These are phyloP conservation scores for Funneliformis geosporum DNA, from an alignment of 192 early-diverging fungal genomes.

Conservation along the genomic window DNA sequence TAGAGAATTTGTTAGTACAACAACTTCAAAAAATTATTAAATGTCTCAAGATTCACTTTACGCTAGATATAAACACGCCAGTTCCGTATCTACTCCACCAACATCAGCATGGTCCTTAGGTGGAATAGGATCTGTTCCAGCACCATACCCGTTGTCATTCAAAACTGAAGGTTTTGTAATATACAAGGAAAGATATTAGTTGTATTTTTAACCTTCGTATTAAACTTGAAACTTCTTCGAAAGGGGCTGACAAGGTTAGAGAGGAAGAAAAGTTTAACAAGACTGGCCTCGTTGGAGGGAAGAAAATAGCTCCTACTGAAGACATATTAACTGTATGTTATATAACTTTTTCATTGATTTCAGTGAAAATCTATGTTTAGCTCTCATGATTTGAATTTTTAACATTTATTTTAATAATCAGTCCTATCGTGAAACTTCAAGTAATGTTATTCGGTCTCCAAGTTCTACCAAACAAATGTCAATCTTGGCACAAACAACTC, in stretches of 20 bases:
- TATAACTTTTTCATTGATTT: neutral
- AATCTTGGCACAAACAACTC: conserved; percentile 28
- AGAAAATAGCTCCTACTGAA: neutral
- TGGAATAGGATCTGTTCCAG: neutral
- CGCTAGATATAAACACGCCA: conserved; percentile 4
- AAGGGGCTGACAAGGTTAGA: neutral
- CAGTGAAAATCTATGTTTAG: neutral
- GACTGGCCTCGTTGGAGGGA: neutral
- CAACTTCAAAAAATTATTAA: neutral
- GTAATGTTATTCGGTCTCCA: neutral
- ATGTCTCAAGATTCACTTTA: conserved; percentile 25
- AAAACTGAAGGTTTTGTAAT: conserved; percentile 3
- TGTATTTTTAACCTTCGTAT: neutral
- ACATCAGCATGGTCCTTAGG: conserved; percentile 19
- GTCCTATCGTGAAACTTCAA: conserved; percentile 1
- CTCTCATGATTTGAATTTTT: neutral
- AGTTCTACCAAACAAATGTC: neutral
- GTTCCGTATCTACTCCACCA: conserved; percentile 8
- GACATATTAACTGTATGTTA: neutral
- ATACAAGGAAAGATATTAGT: neutral
- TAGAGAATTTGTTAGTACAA: neutral
- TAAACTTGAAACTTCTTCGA: neutral
- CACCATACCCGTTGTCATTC: conserved; percentile 20
- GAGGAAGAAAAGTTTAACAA: neutral
- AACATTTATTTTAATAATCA: neutral